Evolutionary conservation across 2,329 filamentous ascomycete species (phyloP).

Genomic region (Colletotrichum echinochloae): DNA sequence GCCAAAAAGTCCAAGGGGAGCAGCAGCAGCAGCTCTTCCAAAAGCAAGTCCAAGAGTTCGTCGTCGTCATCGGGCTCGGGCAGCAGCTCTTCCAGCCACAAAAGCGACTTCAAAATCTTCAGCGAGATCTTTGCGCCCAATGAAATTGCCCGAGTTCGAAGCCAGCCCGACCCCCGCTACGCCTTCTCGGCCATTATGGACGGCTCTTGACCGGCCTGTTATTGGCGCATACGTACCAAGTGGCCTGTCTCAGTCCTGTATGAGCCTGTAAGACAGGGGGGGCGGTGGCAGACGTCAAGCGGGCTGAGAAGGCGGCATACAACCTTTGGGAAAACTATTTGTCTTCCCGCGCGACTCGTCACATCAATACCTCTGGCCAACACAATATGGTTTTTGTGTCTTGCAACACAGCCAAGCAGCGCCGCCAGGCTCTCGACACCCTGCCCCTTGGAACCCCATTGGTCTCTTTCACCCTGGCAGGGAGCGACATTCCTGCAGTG

Average conservation of each 20-base stretch:
- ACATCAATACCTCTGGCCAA: constrained; percentile 5
- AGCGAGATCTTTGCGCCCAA: constrained; percentile 61
- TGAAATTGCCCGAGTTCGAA: constrained; percentile 64
- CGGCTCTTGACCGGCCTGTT: constrained; percentile 33
- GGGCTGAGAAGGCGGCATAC: constrained; percentile 16
- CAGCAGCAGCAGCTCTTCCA: constrained; percentile 45
- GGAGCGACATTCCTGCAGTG: constrained; percentile 20
- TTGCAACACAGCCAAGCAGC: constrained; percentile 24
- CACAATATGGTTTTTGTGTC: constrained; percentile 30
- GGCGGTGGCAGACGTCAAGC: constrained; percentile 33
- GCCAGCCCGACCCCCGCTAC: constrained; percentile 66
- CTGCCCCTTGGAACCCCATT: constrained; percentile 24
- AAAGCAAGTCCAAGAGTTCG: constrained; percentile 51
- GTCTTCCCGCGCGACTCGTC: constrained; percentile 23
- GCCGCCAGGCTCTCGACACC: constrained; percentile 5
- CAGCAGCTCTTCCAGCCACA: constrained; percentile 45
- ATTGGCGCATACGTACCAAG: constrained; percentile 15
- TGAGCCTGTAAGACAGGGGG: constrained; percentile 20
- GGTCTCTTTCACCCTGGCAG: constrained; percentile 12
- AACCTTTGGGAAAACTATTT: constrained; percentile 22
- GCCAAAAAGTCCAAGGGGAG: constrained; percentile 59
- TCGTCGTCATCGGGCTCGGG: constrained; percentile 47
- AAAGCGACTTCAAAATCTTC: constrained; percentile 66
- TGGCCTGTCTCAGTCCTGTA: constrained; percentile 27
- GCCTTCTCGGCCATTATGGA: constrained; percentile 46